phyloP scores from a whole-genome alignment of 768 basidiomycete genomes.

The Termitomyces eurrhizus region DNA sequence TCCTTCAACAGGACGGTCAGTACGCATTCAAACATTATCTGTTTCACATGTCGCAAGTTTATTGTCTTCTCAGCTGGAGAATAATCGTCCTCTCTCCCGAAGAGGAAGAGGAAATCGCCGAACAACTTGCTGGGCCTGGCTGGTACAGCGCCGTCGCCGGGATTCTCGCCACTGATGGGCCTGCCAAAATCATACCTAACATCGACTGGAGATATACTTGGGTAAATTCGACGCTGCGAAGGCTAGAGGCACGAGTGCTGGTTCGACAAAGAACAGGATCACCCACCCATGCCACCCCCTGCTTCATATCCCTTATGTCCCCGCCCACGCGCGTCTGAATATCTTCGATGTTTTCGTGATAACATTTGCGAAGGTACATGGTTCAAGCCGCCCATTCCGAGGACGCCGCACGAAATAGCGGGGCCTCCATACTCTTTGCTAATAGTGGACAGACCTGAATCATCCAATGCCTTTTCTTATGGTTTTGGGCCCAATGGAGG shows the following conservation, averaged over 20 bases:
- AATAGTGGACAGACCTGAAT: conserved; percentile 80
- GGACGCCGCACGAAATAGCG: conserved; percentile 50
- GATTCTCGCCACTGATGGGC: conserved; percentile 65
- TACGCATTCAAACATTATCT: conserved; percentile 2
- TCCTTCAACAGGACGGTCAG: conserved; percentile 82
- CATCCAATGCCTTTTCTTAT: conserved; percentile 91
- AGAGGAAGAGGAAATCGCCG: conserved; percentile 88
- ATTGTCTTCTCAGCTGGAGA: conserved; percentile 58
- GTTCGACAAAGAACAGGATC: conserved; percentile 45
- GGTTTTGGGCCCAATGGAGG: conserved; percentile 91
- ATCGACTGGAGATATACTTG: conserved; percentile 89
- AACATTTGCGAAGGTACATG: conserved; percentile 37
- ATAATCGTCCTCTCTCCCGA: conserved; percentile 87
- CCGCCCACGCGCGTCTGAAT: conserved; percentile 73
- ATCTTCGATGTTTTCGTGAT: conserved; percentile 56
- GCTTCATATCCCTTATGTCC: conserved; percentile 80
- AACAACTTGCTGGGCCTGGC: conserved; percentile 74
- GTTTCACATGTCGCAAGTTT: not conserved
- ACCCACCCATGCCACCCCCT: conserved; percentile 72
- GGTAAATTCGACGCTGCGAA: conserved; percentile 77
- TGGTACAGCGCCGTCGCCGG: conserved; percentile 85
- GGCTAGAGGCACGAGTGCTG: conserved; percentile 67
- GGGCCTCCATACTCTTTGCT: conserved; percentile 91
- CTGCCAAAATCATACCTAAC: conserved; percentile 59
- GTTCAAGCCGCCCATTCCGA: conserved; percentile 26